phyloP scores from a whole-genome alignment of 257 asterid species.

The Forsythia suspensa region DNA sequence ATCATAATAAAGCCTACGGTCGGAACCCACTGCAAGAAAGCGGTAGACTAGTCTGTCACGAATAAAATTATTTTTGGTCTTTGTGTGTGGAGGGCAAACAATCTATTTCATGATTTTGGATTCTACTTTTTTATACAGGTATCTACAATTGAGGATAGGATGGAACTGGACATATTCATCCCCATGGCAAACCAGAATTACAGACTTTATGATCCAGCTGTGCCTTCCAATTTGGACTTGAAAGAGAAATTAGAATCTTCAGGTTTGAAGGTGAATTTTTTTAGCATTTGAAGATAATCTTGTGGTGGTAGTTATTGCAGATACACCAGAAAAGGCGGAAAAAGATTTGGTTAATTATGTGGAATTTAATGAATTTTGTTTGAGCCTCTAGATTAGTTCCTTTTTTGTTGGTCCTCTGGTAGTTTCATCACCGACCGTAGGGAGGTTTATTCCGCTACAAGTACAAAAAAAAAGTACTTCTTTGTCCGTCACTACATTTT shows the following conservation, averaged over 20 bases:
- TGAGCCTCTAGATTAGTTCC: not conserved
- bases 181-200: slow-evolving; percentile 43
- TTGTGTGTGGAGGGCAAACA: not conserved
- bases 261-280: slow-evolving; percentile 54
- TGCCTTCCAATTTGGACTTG: slow-evolving; percentile 40
- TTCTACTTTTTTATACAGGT: slow-evolving; percentile 46
- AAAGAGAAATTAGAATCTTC: slow-evolving; percentile 48
- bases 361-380: not conserved
- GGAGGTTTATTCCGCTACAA: too few species aligned
- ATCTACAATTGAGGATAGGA: slow-evolving; percentile 40
- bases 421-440: not conserved
- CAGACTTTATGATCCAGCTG: slow-evolving; percentile 56
- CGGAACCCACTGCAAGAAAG: too few species aligned
- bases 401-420: not conserved
- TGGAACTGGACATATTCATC: slow-evolving; percentile 39
- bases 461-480: too few species aligned
- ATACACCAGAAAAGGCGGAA: slow-evolving; percentile 1
- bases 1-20: too few species aligned
- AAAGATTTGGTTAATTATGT: not conserved
- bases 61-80: not conserved
- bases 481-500: too few species aligned
- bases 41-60: not conserved
- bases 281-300: not conserved
- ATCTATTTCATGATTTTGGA: not conserved
- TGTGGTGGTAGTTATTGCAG: not conserved